Evolutionary conservation across 2,329 filamentous ascomycete genomes (phyloP).

Genomic region (Sordariomycetes sp.): DNA sequence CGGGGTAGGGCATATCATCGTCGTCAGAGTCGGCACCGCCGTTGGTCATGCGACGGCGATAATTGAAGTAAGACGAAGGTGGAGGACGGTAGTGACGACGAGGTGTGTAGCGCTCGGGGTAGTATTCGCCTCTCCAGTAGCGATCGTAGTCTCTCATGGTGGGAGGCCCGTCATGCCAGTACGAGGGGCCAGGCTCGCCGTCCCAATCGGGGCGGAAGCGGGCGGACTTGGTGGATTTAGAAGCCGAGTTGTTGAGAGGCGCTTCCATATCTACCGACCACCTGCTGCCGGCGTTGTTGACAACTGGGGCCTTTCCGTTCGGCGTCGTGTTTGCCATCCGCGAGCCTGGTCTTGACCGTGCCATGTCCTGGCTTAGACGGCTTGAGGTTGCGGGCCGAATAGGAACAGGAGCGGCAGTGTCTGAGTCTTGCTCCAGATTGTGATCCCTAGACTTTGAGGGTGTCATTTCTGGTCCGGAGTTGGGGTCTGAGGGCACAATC

Average conservation of each 20-base stretch:
- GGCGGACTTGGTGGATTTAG: background rate
- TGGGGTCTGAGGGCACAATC: too few species aligned
- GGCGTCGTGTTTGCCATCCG: background rate
- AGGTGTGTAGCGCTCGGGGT: constrained; percentile 11
- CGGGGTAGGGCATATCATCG: constrained; percentile 11
- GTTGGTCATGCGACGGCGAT: constrained; percentile 4
- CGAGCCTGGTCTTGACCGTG: too few species aligned
- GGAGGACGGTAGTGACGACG: constrained; percentile 13
- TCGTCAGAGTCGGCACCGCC: constrained; percentile 12
- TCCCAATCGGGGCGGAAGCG: constrained; percentile 15
- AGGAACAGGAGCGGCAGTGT: constrained; percentile 1
- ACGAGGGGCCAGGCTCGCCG: constrained; percentile 8
- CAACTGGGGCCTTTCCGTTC: background rate
- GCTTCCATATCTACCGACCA: background rate
- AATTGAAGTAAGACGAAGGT: constrained; percentile 13
- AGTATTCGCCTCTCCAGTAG: constrained; percentile 13
- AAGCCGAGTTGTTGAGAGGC: background rate
- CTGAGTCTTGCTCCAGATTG: background rate
- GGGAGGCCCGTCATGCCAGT: constrained; percentile 6
- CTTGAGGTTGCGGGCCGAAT: background rate
- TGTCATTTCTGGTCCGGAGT: too few species aligned
- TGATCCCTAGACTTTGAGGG: too few species aligned
- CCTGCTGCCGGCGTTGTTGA: too few species aligned
- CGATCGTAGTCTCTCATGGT: constrained; percentile 14
- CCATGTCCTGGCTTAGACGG: too few species aligned